Percentiles rank a stretch among this genome's conserved stretches.
Conservation (phyloP, 495 filamentous ascomycete species). For the Lophium mytilinum region DNA sequence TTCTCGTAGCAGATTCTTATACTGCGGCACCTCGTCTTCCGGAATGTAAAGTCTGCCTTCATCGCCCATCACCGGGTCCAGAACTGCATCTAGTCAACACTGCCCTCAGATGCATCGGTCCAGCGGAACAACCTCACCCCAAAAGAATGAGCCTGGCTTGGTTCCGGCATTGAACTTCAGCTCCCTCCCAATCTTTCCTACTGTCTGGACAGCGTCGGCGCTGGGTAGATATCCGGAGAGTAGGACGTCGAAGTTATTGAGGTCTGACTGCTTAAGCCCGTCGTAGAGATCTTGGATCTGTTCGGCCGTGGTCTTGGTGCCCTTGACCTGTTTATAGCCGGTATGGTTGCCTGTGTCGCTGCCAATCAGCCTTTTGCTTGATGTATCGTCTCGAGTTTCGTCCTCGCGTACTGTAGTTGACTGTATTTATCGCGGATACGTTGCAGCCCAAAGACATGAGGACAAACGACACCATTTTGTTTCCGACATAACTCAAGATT, state of each 20-base stretch:
- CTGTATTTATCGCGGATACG: constrained; percentile 86
- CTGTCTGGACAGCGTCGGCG: constrained; percentile 70
- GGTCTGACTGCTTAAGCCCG: constrained; percentile 70
- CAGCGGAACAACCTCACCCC: constrained; percentile 46
- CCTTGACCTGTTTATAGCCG: constrained; percentile 79
- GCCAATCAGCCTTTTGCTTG: not conserved
- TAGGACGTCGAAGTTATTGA: constrained; percentile 84
- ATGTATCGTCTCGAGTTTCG: too few relatives aligned
- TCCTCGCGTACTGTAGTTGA: constrained; percentile 67
- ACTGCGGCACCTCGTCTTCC: constrained; percentile 83
- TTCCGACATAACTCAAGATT: constrained; percentile 76
- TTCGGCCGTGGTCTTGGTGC: constrained; percentile 66
- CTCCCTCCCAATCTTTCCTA: constrained; percentile 75
- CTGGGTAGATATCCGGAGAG: constrained; percentile 88
- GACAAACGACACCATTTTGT: constrained; percentile 87
- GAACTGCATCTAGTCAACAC: constrained; percentile 41
- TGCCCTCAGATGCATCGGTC: not conserved
- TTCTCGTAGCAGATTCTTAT: constrained; percentile 64
- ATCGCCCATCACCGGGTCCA: constrained; percentile 98
- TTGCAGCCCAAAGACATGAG: constrained; percentile 92
- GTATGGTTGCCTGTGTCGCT: constrained; percentile 71
- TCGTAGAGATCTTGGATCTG: constrained; percentile 81
- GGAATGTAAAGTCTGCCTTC: constrained; percentile 84
- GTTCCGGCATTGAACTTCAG: constrained; percentile 56
- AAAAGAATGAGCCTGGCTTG: constrained; percentile 78